Base-by-base conservation (phyloP, 2,329 filamentous ascomycete species). In the Alternaria sp. region DNA sequence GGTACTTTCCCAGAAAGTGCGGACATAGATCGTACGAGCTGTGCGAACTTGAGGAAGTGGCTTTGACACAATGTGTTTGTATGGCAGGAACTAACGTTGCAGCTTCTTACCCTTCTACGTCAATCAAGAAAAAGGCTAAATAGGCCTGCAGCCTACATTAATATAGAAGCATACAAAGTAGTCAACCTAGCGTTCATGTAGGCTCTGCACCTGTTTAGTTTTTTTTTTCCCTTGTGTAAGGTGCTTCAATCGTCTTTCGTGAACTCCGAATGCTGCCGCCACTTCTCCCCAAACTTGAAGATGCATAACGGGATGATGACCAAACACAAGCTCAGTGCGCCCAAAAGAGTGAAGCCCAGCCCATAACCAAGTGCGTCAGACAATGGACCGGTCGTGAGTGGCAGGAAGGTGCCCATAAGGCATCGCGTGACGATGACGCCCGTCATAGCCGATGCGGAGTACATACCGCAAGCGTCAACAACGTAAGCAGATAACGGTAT, bases 401-500 rank as follows among this genome's bases (percentile, higher is more conserved):
- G 88, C 28, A 89, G 66, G 45, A 89, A 85, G 0, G 87, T 88
- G 4, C 86, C 84, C 75, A 84, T 82, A 0, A 89, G 75, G 62
- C 86, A 88, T 40, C 86, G 79, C 2, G 81, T 81, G 2, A 88
- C 85, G 60, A 89, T 86, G 6, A 88, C 71, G 0, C 84, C 85
- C 0, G 86, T 88, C 79, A 88, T 82, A 2, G 86, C 86, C 11
- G 85, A 87, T 0, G 87, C 87, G 2, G 86, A 84, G 68, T 86
- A 88, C 6, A 85, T 62, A 0, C 86, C 85, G 61, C 84, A 87
- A 0, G 86, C 85, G 62, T 89, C 87, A 3, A 88, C 86, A 0
- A 88, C 81, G 65, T 88, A 89, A 0, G 86, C 82, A 59, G 83
- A 84, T 3, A 88, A 59, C 0, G 87, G 86, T 19, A 89, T 72